These are phyloP conservation scores for Spergularia azorica DNA, from an alignment of 179 eudicot genomes.

Conservation along the genomic window DNA sequence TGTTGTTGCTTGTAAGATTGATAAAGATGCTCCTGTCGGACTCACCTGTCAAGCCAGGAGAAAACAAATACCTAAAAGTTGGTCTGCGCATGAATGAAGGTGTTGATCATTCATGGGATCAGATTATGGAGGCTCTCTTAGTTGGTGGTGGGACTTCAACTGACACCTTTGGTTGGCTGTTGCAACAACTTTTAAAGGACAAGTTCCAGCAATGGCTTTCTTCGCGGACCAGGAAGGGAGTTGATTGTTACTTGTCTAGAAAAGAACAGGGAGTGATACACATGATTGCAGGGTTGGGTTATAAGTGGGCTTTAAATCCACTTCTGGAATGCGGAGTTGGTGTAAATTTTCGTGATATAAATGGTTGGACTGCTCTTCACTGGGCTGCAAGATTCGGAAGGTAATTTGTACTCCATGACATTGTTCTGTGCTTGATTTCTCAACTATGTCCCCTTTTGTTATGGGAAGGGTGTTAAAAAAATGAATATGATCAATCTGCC, in stretches of 20 bases:
- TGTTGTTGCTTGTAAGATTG: constrained; percentile 70
- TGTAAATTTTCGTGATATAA: constrained; percentile 80
- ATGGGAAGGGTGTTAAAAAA: background rate
- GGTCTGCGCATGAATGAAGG: constrained; percentile 36
- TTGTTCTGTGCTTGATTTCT: background rate
- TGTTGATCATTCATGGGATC: constrained; percentile 59
- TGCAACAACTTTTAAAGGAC: constrained; percentile 77
- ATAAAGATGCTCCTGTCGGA: constrained; percentile 65
- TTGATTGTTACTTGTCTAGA: constrained; percentile 63
- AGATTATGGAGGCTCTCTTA: constrained; percentile 56
- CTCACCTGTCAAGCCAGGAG: constrained; percentile 41
- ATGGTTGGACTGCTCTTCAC: constrained; percentile 98
- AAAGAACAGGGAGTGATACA: constrained; percentile 93
- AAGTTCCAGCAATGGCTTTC: constrained; percentile 79
- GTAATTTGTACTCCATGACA: constrained; percentile 33
- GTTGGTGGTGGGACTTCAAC: constrained; percentile 53
- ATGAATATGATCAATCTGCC: background rate
- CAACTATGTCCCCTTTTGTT: background rate
- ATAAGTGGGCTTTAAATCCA: constrained; percentile 85
- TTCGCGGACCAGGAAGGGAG: constrained; percentile 32
- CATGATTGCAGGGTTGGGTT: constrained; percentile 88
- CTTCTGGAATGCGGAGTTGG: constrained; percentile 70
- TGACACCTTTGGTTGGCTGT: constrained; percentile 70
- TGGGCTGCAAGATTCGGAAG: constrained; percentile 99
- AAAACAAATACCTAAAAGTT: constrained; percentile 33